Base-by-base conservation (phyloP, 208 protist genomes). In the Entamoeba invadens region DNA sequence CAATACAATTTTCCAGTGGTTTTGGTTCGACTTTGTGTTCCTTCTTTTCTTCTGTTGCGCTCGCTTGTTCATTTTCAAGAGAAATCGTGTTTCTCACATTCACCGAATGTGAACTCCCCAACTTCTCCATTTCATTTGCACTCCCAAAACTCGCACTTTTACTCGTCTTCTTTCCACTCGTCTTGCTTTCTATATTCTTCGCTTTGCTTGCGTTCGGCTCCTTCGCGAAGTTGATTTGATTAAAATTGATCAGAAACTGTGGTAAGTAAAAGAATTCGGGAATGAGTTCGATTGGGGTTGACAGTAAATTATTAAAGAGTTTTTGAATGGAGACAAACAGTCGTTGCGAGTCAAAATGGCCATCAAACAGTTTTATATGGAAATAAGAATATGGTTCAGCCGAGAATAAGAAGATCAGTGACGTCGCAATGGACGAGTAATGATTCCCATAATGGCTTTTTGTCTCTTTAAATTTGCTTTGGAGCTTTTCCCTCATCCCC, bases 291-390 rank as follows among this genome's bases (percentile, higher is more conserved):
- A 94, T 94, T 2, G 95, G 93, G 51, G 96, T 95, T 3, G 68
- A 94, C 4, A 96, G 93, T 0, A 97, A 96, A 51, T 95, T 97
- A 31, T 96, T 46, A 97, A 97, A 99, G 3, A 97, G 95, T 16
- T 96, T 95, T 14, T 92, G 44, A 5, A 99, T 94, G 8, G 96
- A 97, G 94, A 97, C 93, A 94, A 99, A 98, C 42, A 98, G 95
- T 45, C 98, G 95, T 93, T 98, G 96, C 12, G 97, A 95, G 95
- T 99, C 98, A 16, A 98, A 97, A 18, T 45, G 46, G 46, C 96
- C 96, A 87, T 50, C 47, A 77, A 96, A 96, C 16, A 96, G 77
- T 38, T 95, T 6, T 21, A 96, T 93, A 68, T 94, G 91, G 4
- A 94, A 68, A 18, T 35, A 46, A 0, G 94, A 94, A 92, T 95